These are phyloP conservation scores for Lichtheimia ornata DNA, from an alignment of 371 early-diverging fungal genomes.

Conservation along the genomic window DNA sequence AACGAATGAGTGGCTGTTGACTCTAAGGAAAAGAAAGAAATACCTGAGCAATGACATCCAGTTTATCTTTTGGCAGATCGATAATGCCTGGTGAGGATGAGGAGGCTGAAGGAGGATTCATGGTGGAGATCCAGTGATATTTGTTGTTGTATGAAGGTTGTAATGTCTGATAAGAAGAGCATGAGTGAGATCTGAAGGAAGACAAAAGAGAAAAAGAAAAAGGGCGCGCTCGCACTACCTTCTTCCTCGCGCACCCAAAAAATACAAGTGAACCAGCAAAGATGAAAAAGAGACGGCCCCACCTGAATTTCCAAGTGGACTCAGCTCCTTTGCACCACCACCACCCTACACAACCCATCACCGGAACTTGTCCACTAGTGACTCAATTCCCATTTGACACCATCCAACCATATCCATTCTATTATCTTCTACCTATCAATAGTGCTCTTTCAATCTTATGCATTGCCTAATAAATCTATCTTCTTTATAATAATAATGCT, in stretches of 20 bases:
- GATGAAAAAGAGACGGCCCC: background rate
- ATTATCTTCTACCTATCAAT: too few relatives aligned
- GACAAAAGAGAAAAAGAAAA: background rate
- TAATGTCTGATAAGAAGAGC: too few relatives aligned
- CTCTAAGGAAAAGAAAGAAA: background rate
- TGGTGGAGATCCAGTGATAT: background rate
- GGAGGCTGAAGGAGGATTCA: slow-evolving; percentile 6
- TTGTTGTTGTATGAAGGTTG: too few relatives aligned
- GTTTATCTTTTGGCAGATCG: slow-evolving; percentile 34
- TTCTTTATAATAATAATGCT: too few relatives aligned
- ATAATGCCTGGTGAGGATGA: slow-evolving; percentile 14
- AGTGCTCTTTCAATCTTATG: too few relatives aligned
- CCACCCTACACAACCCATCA: background rate
- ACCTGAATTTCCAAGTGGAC: too few relatives aligned
- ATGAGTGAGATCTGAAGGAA: background rate
- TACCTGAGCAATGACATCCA: slow-evolving; percentile 39
- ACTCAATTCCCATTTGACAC: background rate
- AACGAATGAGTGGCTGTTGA: background rate
- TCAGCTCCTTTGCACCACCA: too few relatives aligned
- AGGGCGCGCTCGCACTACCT: background rate
- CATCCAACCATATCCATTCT: too few relatives aligned
- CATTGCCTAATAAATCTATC: too few relatives aligned
- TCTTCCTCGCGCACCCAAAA: background rate
- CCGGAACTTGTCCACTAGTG: background rate
- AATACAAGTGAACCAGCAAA: slow-evolving; percentile 3